These are phyloP conservation scores for Cystobasidium pallidum DNA, from an alignment of 1,284 basidiomycete species.

Conservation along the genomic window DNA sequence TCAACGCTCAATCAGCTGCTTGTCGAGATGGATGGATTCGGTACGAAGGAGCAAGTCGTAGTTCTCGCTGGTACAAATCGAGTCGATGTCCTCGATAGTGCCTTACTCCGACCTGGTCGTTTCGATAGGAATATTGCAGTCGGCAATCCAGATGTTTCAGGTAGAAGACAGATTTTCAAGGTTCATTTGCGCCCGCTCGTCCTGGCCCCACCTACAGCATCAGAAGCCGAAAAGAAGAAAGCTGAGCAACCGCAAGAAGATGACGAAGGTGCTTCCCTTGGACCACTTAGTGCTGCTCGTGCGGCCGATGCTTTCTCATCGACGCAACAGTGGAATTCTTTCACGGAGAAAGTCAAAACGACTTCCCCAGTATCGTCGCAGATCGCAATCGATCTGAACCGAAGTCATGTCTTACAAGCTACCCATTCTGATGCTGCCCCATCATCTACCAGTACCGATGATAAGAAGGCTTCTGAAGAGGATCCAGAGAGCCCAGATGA, in stretches of 20 bases:
- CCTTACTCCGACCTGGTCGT: conserved; percentile 93
- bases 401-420: conserved; percentile 9
- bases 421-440: conserved; percentile 32
- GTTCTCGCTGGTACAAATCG: conserved; percentile 96
- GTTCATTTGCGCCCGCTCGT: conserved; percentile 88
- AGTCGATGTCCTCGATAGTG: conserved; percentile 91
- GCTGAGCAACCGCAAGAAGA: conserved; percentile 16
- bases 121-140: conserved; percentile 97
- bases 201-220: conserved; percentile 46
- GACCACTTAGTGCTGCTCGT: conserved; percentile 27
- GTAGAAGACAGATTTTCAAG: conserved; percentile 88
- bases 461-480: conserved; percentile 15
- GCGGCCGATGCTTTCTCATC: conserved; percentile 39
- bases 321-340: conserved; percentile 1
- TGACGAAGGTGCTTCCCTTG: conserved; percentile 32
- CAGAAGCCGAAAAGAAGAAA: conserved; percentile 24
- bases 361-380: neutral
- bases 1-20: conserved; percentile 96
- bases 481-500: conserved; percentile 48
- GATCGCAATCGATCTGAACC: conserved; percentile 25
- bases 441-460: conserved; percentile 19
- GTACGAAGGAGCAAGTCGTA: conserved; percentile 92
- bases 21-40: conserved; percentile 99
- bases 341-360: neutral
- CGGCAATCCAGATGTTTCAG: conserved; percentile 91